These are phyloP conservation scores for Phytophthora sp. DNA, from an alignment of 352 stramenopile species.

Conservation along the genomic window DNA sequence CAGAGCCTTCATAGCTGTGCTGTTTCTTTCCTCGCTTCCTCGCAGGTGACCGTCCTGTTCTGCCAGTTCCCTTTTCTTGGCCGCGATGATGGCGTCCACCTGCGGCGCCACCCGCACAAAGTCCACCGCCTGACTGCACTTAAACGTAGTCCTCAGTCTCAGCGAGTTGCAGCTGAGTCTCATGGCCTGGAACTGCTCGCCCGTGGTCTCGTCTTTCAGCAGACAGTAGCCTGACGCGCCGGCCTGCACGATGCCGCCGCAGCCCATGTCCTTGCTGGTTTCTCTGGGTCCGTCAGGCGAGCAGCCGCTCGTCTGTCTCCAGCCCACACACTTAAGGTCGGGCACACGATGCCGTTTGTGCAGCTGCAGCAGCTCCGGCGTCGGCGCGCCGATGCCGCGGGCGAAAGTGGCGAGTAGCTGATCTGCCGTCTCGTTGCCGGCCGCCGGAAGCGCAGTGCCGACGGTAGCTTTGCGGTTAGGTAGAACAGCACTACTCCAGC, in stretches of 20 bases:
- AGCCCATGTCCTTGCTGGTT: conserved; percentile 29
- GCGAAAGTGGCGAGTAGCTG: conserved; percentile 17
- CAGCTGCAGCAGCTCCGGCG: conserved; percentile 24
- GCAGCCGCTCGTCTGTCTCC: conserved; percentile 53
- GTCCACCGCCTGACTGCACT: conserved; percentile 44
- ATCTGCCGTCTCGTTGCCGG: not conserved
- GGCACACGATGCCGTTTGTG: conserved; percentile 18
- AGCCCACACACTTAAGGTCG: conserved; percentile 46
- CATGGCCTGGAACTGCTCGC: conserved; percentile 35
- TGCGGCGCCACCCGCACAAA: conserved; percentile 33
- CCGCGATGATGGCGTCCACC: conserved; percentile 22
- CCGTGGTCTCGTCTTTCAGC: conserved; percentile 36
- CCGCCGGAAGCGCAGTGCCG: not conserved
- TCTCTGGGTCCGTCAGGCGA: conserved; percentile 43
- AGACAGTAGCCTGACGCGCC: conserved; percentile 53
- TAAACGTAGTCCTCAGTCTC: conserved; percentile 35
- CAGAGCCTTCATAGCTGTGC: not conserved
- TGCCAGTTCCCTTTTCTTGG: conserved; percentile 16
- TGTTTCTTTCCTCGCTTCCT: conserved; percentile 1
- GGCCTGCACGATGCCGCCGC: conserved; percentile 26
- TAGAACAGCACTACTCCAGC: conserved; percentile 17
- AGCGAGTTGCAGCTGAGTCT: conserved; percentile 40
- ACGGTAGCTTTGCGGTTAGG: not conserved
- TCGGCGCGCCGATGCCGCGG: conserved; percentile 21
- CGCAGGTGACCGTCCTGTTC: not conserved